A percentile compares a stretch with the other conserved stretches of the same genome.
Evolutionary conservation across 257 asterid species (phyloP).

Genomic region (Fraxinus anomala): DNA sequence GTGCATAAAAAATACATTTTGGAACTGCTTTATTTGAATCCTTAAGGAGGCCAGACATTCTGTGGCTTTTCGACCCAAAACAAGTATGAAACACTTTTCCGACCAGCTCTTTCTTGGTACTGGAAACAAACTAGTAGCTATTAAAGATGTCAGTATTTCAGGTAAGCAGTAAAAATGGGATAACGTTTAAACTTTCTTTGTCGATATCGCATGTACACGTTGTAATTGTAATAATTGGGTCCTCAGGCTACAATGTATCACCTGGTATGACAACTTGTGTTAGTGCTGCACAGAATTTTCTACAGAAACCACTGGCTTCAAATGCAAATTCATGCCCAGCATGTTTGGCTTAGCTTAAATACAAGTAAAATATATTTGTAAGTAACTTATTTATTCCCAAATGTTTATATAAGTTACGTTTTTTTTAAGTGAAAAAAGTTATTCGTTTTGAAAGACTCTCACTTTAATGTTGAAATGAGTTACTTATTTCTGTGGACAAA

Average conservation of each 20-base stretch:
- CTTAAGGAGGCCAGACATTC: constrained; percentile 26
- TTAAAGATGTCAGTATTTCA: constrained; percentile 41
- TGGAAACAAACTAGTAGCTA: constrained; percentile 15
- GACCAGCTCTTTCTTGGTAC: constrained; percentile 16
- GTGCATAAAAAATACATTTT: constrained; percentile 30
- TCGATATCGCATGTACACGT: constrained; percentile 29
- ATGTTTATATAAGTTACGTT: not conserved
- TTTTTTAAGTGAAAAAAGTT: not conserved
- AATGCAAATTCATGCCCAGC: not conserved
- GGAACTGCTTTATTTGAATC: constrained; percentile 22
- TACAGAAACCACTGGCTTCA: not conserved
- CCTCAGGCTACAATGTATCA: constrained; percentile 61
- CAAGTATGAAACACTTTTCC: not conserved
- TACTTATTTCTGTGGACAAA: not conserved
- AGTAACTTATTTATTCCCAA: not conserved
- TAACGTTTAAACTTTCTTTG: constrained; percentile 38
- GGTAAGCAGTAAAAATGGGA: constrained; percentile 31
- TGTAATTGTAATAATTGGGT: constrained; percentile 58
- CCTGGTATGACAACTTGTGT: constrained; percentile 44
- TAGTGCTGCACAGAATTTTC: constrained; percentile 14
- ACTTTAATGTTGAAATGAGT: not conserved
- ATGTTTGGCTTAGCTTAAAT: not conserved
- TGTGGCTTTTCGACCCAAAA: constrained; percentile 20
- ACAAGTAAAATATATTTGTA: not conserved
- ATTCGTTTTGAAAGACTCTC: not conserved